Evolutionary conservation across 1,284 basidiomycete genomes (phyloP).

Genomic region (Apiotrichum montevideense): DNA sequence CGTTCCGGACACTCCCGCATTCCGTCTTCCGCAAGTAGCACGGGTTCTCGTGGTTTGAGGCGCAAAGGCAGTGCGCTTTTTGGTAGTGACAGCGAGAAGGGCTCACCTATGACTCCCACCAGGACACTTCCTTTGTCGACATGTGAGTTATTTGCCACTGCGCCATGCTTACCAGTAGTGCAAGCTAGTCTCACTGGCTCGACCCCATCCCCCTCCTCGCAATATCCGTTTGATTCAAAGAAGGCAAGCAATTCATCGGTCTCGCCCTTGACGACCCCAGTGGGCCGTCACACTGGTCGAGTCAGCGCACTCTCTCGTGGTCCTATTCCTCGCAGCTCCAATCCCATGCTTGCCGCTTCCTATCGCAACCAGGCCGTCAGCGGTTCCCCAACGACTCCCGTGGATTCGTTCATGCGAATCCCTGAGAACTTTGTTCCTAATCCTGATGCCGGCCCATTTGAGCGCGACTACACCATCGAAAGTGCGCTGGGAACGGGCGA

Average conservation of each 20-base stretch:
- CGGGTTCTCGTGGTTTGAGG: conserved; percentile 35
- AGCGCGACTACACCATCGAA: conserved; percentile 61
- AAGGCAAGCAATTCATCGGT: conserved; percentile 11
- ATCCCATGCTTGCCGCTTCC: conserved; percentile 41
- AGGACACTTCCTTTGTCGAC: conserved; percentile 22
- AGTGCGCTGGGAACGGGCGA: conserved; percentile 82
- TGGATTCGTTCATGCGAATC: background rate
- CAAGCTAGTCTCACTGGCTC: conserved; percentile 13
- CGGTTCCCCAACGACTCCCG: background rate
- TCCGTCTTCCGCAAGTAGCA: conserved; percentile 17
- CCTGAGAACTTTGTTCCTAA: conserved; percentile 5
- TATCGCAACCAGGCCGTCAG: conserved; percentile 18
- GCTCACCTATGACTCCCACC: conserved; percentile 36
- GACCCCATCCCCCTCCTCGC: conserved; percentile 16
- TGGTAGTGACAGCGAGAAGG: conserved; percentile 14
- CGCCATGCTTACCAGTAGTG: conserved; percentile 2
- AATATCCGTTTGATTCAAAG: conserved; percentile 34
- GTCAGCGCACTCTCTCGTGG: conserved; percentile 14
- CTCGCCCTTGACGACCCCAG: conserved; percentile 5
- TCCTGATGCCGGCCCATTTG: conserved; percentile 23
- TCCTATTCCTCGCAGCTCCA: conserved; percentile 38
- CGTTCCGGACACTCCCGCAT: conserved; percentile 9
- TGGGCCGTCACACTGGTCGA: background rate
- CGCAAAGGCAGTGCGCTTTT: conserved; percentile 45
- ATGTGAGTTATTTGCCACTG: conserved; percentile 12